phyloP scores from a whole-genome alignment of 768 basidiomycete genomes.

The Daedaleopsis sinensis region DNA sequence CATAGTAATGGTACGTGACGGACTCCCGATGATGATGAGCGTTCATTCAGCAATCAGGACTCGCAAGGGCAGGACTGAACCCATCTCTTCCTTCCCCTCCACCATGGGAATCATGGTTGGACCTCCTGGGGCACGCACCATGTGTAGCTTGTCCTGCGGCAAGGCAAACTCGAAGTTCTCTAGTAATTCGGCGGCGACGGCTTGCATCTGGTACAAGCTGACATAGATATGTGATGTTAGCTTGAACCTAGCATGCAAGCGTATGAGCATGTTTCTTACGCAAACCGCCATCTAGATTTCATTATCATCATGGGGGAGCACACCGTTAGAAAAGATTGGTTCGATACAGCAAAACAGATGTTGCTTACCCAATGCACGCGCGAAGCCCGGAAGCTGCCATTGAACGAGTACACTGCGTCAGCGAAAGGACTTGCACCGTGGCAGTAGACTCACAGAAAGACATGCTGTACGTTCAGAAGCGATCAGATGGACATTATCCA shows the following conservation, averaged over 20 bases:
- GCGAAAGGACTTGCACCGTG: neutral
- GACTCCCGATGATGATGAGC: no score
- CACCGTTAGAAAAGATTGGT: neutral
- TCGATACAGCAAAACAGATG: neutral
- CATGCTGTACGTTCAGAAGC: neutral
- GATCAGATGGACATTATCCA: neutral
- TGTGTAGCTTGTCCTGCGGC: neutral
- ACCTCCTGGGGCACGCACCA: neutral
- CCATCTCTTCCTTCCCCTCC: neutral
- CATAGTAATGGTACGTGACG: no score
- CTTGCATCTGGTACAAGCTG: conserved; percentile 1
- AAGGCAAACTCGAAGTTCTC: conserved; percentile 1
- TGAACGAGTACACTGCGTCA: neutral
- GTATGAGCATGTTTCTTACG: neutral
- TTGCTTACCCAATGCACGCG: neutral
- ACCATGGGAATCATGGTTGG: neutral
- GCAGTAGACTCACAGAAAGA: neutral
- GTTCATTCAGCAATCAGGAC: neutral
- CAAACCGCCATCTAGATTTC: neutral
- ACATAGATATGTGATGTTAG: neutral
- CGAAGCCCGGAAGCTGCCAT: neutral
- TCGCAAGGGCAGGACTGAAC: neutral
- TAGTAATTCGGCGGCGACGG: neutral
- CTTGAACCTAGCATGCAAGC: neutral
- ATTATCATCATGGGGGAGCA: neutral